Conservation (phyloP, 306 rosid species). For the Bauhinia variegata region DNA sequence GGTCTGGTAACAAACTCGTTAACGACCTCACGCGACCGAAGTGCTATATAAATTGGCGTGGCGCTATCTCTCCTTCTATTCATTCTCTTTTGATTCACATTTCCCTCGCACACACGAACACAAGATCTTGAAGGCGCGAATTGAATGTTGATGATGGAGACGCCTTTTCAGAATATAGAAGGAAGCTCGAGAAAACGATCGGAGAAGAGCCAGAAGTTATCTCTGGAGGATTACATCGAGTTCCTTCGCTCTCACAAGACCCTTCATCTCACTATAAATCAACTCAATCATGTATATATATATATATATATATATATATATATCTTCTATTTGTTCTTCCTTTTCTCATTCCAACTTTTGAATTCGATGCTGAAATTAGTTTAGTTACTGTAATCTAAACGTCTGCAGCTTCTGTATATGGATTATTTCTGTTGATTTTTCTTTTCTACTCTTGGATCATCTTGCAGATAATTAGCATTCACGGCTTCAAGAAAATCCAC, state of each 20-base stretch:
- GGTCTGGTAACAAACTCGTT: no score
- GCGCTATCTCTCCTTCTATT: not conserved
- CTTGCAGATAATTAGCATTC: conserved; percentile 47
- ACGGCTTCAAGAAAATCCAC: conserved; percentile 48
- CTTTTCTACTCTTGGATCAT: not conserved
- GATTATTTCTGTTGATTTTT: not conserved
- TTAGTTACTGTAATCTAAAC: not conserved
- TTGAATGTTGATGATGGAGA: conserved; percentile 12
- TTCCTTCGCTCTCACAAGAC: conserved; percentile 29
- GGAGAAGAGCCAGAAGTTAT: not conserved
- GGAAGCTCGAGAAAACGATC: not conserved
- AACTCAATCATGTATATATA: conserved; percentile 50
- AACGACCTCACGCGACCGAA: no score
- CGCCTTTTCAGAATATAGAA: not conserved
- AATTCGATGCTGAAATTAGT: not conserved
- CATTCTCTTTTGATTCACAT: not conserved
- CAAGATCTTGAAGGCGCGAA: not conserved
- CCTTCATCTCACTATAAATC: conserved; percentile 25
- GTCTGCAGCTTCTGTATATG: not conserved
- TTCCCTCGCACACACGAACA: not conserved
- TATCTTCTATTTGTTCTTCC: not conserved
- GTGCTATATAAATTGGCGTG: not conserved
- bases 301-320: no score
- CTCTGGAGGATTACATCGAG: conserved; percentile 42
- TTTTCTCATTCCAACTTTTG: not conserved